These are phyloP conservation scores for Shiraia bambusicola DNA, from an alignment of 2,329 filamentous ascomycete species.

Conservation along the genomic window DNA sequence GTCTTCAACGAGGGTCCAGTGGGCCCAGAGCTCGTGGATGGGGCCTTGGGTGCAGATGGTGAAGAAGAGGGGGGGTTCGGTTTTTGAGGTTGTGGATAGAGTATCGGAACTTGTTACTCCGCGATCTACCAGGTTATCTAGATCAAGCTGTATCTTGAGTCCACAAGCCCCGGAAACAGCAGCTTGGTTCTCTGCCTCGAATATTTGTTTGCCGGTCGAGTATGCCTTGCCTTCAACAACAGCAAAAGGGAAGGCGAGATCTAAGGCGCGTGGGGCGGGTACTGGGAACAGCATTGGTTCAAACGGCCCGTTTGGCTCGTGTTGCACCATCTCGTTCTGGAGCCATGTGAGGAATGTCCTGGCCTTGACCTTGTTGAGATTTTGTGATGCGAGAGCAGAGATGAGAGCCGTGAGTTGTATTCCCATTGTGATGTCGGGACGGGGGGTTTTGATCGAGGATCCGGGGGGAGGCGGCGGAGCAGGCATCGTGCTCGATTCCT, in stretches of 20 bases:
- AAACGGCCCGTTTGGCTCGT: conserved; percentile 3
- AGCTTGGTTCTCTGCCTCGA: conserved; percentile 20
- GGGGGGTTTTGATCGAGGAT: conserved; percentile 9
- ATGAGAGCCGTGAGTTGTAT: conserved; percentile 10
- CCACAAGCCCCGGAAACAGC: conserved; percentile 13
- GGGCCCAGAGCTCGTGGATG: conserved; percentile 23
- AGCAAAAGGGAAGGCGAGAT: conserved; percentile 14
- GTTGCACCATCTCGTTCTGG: conserved; percentile 9
- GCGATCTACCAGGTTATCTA: conserved; percentile 7
- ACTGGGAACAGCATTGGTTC: conserved; percentile 10
- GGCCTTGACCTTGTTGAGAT: conserved; percentile 2
- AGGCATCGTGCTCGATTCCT: conserved; percentile 2
- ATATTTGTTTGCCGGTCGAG: conserved; percentile 14
- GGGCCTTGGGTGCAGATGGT: conserved; percentile 25
- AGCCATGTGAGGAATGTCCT: conserved; percentile 5
- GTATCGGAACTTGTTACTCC: conserved; percentile 3
- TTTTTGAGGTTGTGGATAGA: conserved; percentile 5
- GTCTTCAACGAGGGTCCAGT: conserved; percentile 15
- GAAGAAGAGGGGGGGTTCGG: conserved; percentile 18
- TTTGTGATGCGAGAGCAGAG: conserved; percentile 11
- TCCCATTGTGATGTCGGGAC: conserved; percentile 9
- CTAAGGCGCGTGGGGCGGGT: conserved; percentile 4
- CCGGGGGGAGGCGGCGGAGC: conserved; percentile 27
- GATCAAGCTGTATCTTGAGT: conserved; percentile 11
- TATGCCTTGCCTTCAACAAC: conserved; percentile 16